Base-by-base conservation (phyloP, 1,284 basidiomycete species). In the Heterobasidion annosum region DNA sequence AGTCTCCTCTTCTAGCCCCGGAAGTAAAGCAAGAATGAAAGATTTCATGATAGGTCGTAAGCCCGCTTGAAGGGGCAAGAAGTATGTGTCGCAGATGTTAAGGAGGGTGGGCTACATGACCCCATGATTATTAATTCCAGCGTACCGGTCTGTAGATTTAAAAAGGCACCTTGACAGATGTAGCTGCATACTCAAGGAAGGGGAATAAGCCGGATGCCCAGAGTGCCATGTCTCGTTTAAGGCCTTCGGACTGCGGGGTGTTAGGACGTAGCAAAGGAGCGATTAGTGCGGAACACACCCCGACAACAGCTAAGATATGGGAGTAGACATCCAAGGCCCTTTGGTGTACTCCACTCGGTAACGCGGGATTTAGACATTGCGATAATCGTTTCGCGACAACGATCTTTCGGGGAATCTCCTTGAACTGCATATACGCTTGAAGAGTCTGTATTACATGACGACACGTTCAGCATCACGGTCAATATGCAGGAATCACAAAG, bases 181-280 rank as follows among this genome's bases (percentile, higher is more conserved):
- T 99, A 13, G 95, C 88, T 5, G 97, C 94, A 69, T 93, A 98
- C 69, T 98, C 93, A 67, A 98, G 98, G 80, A 99, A 99, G 0
- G 97, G 97, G 64, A 99, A 96, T 8, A 99, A 70, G 3, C 97
- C 97, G 4, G 93, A 90, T 0, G 93, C 93, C 97, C 97, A 99
- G 15, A 98, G 77, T 1, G 90, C 79, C 4, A 99, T 75, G 71
- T 99, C 97, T 48, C 86, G 80, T 58, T 83, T 83, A 45, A 99
- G 71, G 8, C 95, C 94, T 62, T 98, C 94, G 1, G 82, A 79
- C 93, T 96, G 63, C 3, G 8, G 46, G 34, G 0, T 13, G 9
- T 50, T 46, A 5, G 52, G 18, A 43, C 35, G 12, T 50, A 34
- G 19, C 15, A 1, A 25, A 19, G 16, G 9, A 9, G 19, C 37